Conservation (phyloP, 495 filamentous ascomycete genomes). For the Pyrenopolyporus hunteri region DNA sequence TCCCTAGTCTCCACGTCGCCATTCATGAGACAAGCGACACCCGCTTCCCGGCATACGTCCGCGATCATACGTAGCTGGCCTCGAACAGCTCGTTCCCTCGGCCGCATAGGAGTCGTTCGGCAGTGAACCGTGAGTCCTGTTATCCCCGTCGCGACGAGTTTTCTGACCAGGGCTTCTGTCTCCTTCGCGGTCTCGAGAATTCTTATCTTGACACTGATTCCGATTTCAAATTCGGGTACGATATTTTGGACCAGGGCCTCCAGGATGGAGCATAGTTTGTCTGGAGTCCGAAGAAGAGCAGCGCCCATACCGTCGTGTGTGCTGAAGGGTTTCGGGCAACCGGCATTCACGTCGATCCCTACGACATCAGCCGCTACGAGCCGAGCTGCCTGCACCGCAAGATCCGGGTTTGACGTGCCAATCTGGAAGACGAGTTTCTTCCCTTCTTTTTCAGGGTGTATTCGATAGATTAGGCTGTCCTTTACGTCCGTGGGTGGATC, state of each 20-base stretch:
- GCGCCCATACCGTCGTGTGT: constrained; percentile 94
- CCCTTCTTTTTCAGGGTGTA: constrained; percentile 77
- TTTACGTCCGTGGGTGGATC: constrained; percentile 51
- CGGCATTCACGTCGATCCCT: constrained; percentile 96
- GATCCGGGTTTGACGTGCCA: constrained; percentile 78
- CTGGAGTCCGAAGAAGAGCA: constrained; percentile 81
- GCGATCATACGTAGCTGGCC: constrained; percentile 83
- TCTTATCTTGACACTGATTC: constrained; percentile 94
- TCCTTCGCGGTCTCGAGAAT: constrained; percentile 75
- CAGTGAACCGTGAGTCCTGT: constrained; percentile 93
- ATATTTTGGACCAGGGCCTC: constrained; percentile 80
- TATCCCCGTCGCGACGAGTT: constrained; percentile 83
- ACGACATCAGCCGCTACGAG: constrained; percentile 84
- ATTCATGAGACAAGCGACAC: constrained; percentile 92
- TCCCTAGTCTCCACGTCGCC: constrained; percentile 80
- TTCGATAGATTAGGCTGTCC: constrained; percentile 80
- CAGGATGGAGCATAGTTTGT: constrained; percentile 80
- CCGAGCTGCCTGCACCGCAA: constrained; percentile 81
- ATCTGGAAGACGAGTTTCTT: constrained; percentile 85
- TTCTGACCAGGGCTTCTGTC: constrained; percentile 75
- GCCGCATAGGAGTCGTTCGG: constrained; percentile 94
- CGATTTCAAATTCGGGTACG: constrained; percentile 74
- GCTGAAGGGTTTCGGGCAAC: constrained; percentile 95
- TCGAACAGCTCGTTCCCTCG: constrained; percentile 82
- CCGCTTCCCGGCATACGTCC: constrained; percentile 74